Evolutionary conservation across 495 filamentous ascomycete genomes (phyloP).

Genomic region (Aspergillus haitiensis): DNA sequence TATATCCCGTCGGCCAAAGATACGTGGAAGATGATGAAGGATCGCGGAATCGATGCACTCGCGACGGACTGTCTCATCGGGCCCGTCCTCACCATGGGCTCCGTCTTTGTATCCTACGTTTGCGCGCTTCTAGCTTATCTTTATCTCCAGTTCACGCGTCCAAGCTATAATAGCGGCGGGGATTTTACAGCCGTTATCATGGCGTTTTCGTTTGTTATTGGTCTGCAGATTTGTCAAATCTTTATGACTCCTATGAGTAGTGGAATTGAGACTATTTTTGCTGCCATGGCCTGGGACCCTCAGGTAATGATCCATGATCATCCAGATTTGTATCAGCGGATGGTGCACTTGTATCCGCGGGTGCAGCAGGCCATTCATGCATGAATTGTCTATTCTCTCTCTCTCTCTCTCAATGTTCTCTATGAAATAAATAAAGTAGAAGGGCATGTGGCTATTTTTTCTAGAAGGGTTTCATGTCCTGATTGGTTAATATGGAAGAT

Average conservation of each 20-base stretch:
- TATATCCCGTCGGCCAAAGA: constrained; percentile 85
- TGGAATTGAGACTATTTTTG: constrained; percentile 77
- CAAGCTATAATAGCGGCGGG: constrained; percentile 70
- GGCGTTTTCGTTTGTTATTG: constrained; percentile 81
- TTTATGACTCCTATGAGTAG: constrained; percentile 75
- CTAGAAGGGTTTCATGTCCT: background rate
- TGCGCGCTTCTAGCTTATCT: constrained; percentile 80
- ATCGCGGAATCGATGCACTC: constrained; percentile 86
- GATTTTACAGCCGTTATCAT: constrained; percentile 75
- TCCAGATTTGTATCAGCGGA: constrained; percentile 71
- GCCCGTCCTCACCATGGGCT: constrained; percentile 85
- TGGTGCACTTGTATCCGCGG: constrained; percentile 78
- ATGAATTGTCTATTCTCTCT: constrained; percentile 24
- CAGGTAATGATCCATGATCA: constrained; percentile 81
- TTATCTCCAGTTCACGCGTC: constrained; percentile 77
- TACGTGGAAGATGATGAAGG: constrained; percentile 86
- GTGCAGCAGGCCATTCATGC: constrained; percentile 73
- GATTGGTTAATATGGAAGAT: too few relatives aligned
- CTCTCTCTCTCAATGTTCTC: background rate
- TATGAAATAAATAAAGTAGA: background rate
- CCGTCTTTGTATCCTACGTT: constrained; percentile 77
- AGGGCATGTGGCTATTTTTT: background rate
- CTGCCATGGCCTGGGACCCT: constrained; percentile 85
- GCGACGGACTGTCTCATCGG: constrained; percentile 89
- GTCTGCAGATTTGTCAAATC: constrained; percentile 82